Base-by-base conservation (phyloP, 2,329 filamentous ascomycete species). In the Lasiodiplodia citricola region DNA sequence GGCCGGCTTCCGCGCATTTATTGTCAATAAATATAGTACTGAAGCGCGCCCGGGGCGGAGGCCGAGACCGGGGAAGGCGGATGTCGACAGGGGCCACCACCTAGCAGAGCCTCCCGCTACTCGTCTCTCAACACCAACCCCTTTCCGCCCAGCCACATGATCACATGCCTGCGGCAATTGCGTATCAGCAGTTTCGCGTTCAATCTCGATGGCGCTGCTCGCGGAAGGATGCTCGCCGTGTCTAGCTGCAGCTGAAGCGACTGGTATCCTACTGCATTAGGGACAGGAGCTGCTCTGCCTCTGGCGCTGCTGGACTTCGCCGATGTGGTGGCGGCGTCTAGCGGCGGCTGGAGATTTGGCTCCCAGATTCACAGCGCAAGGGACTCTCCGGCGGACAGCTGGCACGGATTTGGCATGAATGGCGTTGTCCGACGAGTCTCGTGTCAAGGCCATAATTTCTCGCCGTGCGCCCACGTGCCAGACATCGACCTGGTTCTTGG, bases 41-140 rank as follows among this genome's bases (percentile, higher is more conserved):
- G 47, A 35, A 44, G 28, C 28, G 37, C 35, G 38, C n/a, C 38
- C 41, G 41, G 38, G 16, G 64, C 65, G n/a, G 54, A 51, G 13
- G 31, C 65, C 55, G 65, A 60, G 58, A 60, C 65, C 65, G 65
- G 65, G 65, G 65, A 67, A 67, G 65, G 54, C 65, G 65, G 65
- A 60, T 41, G 55, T 16, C 54, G 52, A 51, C 44, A 57, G 64
- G 64, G 52, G 44, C 21, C 51, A 18, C 23, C 41, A 21, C 25
- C 25, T 25, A 18, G 65, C 65, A 67, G 65, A 67, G 65, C 65
- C 65, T 67, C 65, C 44, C 28, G 37, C 57, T 1, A 23, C 37
- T 23, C 25, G 18, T 21, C 10, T 28, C 58, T 64, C 60, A 64
- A 64, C 60, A 64, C 60, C 60, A 64, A 25, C 47, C 37, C 55